Evolutionary conservation across 2,329 filamentous ascomycete genomes (phyloP).

Genomic region (Colletotrichum shisoi): DNA sequence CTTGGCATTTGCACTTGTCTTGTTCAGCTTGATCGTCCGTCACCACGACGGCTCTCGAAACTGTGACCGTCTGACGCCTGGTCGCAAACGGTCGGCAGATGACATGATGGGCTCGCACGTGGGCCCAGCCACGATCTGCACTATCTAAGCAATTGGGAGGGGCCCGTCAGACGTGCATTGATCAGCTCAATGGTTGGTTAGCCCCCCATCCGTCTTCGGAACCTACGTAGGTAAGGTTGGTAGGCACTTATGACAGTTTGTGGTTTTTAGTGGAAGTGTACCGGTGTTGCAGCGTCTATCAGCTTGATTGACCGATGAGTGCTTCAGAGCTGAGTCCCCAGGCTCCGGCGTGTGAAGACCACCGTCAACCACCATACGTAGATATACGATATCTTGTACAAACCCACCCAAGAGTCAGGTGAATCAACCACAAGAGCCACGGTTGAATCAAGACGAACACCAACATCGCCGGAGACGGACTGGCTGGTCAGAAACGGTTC

Average conservation of each 20-base stretch:
- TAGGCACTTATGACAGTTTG: neutral
- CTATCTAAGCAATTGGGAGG: too few relatives aligned
- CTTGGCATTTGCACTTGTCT: neutral
- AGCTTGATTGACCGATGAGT: neutral
- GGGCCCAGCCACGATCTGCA: neutral
- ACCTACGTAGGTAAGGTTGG: too few relatives aligned
- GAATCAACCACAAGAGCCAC: neutral
- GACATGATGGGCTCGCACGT: neutral
- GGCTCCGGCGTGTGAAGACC: neutral
- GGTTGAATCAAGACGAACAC: constrained; percentile 3
- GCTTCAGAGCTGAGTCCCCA: neutral
- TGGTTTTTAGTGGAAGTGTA: neutral
- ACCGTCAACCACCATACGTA: neutral
- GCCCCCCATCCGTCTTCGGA: too few relatives aligned
- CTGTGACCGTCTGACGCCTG: constrained; percentile 24
- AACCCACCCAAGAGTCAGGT: constrained; percentile 1
- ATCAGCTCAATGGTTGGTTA: neutral
- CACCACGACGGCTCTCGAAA: neutral
- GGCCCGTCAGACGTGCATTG: neutral
- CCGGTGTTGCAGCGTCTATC: neutral
- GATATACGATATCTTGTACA: neutral
- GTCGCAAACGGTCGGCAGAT: constrained; percentile 29
- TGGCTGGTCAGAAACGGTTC: constrained; percentile 1
- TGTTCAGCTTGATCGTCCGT: neutral
- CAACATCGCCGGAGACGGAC: constrained; percentile 7